phyloP scores from a whole-genome alignment of 2,329 filamentous ascomycete genomes.

The Aspergillus sojae region DNA sequence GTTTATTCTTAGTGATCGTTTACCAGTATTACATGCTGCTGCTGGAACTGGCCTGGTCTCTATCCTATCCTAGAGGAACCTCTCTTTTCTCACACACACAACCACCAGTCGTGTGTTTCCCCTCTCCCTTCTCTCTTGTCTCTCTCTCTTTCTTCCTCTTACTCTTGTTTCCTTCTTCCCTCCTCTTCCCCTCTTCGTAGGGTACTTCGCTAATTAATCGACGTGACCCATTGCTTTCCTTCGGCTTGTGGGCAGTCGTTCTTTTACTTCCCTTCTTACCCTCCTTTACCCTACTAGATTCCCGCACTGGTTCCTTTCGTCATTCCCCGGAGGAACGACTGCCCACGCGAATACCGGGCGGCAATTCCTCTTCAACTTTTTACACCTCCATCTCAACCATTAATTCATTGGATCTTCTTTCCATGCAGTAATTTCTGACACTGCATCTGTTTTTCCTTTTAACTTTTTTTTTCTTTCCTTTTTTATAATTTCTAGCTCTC shows the following conservation, averaged over 20 bases:
- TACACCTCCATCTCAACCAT: background rate
- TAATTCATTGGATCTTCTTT: background rate
- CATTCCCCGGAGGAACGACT: slow-evolving; percentile 47
- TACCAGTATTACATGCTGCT: slow-evolving; percentile 10
- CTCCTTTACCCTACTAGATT: slow-evolving; percentile 12
- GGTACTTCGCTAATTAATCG: slow-evolving; percentile 19
- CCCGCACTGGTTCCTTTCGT: slow-evolving; percentile 21
- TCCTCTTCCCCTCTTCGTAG: slow-evolving; percentile 17
- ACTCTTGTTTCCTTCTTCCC: slow-evolving; percentile 14
- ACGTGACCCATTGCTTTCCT: slow-evolving; percentile 15
- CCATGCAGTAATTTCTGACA: background rate
- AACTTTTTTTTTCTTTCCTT: slow-evolving; percentile 3
- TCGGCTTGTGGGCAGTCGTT: slow-evolving; percentile 29
- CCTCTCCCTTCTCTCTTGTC: slow-evolving; percentile 12
- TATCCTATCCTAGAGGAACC: background rate
- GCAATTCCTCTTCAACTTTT: slow-evolving; percentile 19
- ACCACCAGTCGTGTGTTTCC: background rate
- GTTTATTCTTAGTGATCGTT: slow-evolving; percentile 12
- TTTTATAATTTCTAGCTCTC: slow-evolving; percentile 7
- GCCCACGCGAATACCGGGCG: slow-evolving; percentile 30
- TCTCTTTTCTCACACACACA: background rate
- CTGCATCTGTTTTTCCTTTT: slow-evolving; percentile 1
- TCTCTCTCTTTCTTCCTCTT: slow-evolving; percentile 17
- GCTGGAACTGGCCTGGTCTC: background rate
- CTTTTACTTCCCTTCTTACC: slow-evolving; percentile 17